phyloP scores from a whole-genome alignment of 2,329 filamentous ascomycete genomes.

The Rutstroemia sp. region DNA sequence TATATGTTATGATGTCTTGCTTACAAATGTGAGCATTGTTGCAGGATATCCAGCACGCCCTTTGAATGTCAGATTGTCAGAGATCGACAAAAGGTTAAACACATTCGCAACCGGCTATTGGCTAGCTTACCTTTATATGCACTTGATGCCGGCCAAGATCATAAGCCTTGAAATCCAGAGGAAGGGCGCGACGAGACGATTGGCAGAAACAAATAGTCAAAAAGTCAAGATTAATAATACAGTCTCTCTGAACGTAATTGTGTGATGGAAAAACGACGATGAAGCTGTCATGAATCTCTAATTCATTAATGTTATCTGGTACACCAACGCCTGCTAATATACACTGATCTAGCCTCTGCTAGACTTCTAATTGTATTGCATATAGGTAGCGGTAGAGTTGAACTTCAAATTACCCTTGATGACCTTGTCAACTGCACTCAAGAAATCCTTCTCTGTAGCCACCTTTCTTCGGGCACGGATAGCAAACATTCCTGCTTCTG shows the following conservation, averaged over 20 bases:
- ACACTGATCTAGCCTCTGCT: constrained; percentile 17
- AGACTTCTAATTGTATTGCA: constrained; percentile 85
- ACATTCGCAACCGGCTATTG: too few relatives aligned
- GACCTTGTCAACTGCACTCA: constrained; percentile 97
- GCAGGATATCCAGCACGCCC: too few relatives aligned
- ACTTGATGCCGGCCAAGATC: too few relatives aligned
- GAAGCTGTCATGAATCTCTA: constrained; percentile 8
- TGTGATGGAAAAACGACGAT: background rate
- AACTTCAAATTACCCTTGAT: constrained; percentile 99
- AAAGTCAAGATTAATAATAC: background rate
- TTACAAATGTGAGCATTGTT: too few relatives aligned
- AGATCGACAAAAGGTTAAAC: too few relatives aligned
- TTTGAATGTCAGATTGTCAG: too few relatives aligned
- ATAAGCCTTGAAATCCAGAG: too few relatives aligned
- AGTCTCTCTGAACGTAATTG: background rate
- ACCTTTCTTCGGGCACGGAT: constrained; percentile 94
- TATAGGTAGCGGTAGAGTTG: constrained; percentile 96
- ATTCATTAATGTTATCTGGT: constrained; percentile 24
- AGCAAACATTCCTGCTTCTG: constrained; percentile 97
- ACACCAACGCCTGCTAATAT: constrained; percentile 29
- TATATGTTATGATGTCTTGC: too few relatives aligned
- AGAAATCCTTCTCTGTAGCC: constrained; percentile 96
- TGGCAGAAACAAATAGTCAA: too few relatives aligned
- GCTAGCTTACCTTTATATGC: too few relatives aligned
- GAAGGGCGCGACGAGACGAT: too few relatives aligned